Evolutionary conservation across 2,329 filamentous ascomycete genomes (phyloP).

Genomic region (Waltergamsia citrina): DNA sequence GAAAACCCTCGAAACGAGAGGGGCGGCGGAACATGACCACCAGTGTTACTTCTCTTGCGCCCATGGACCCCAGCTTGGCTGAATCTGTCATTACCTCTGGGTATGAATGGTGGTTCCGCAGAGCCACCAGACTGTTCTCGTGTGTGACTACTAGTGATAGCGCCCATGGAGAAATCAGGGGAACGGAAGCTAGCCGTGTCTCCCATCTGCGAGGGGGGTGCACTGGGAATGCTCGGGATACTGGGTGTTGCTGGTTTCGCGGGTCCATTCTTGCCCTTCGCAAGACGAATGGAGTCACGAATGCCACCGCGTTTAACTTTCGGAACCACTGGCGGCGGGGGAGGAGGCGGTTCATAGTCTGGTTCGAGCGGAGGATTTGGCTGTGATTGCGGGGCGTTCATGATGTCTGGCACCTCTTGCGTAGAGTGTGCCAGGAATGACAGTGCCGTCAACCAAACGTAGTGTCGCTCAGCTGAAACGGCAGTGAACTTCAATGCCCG

Average conservation of each 20-base stretch:
- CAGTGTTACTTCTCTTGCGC: conserved; percentile 84
- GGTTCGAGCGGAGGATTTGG: conserved; percentile 29
- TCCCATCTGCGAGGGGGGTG: conserved; percentile 24
- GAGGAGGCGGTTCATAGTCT: conserved; percentile 38
- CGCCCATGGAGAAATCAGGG: conserved; percentile 26
- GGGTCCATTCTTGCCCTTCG: conserved; percentile 55
- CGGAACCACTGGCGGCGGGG: conserved; percentile 33
- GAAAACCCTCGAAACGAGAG: conserved; percentile 75
- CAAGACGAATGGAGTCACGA: conserved; percentile 81
- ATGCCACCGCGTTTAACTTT: conserved; percentile 50
- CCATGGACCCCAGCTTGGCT: conserved; percentile 47
- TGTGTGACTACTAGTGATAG: conserved; percentile 23
- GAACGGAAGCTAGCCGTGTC: conserved; percentile 25
- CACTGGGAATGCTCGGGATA: conserved; percentile 18
- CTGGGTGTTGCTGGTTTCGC: conserved; percentile 21
- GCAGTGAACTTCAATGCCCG: conserved; percentile 94
- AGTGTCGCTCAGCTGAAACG: conserved; percentile 72
- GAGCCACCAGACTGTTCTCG: conserved; percentile 46
- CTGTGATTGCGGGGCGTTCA: conserved; percentile 39
- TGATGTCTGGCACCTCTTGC: conserved; percentile 68
- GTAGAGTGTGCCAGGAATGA: conserved; percentile 91
- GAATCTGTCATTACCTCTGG: conserved; percentile 49
- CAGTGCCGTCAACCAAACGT: conserved; percentile 87
- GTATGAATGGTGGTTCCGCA: conserved; percentile 64
- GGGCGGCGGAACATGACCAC: conserved; percentile 61